Base-by-base conservation (phyloP, 305 asterid genomes). In the Striga hermonthica region DNA sequence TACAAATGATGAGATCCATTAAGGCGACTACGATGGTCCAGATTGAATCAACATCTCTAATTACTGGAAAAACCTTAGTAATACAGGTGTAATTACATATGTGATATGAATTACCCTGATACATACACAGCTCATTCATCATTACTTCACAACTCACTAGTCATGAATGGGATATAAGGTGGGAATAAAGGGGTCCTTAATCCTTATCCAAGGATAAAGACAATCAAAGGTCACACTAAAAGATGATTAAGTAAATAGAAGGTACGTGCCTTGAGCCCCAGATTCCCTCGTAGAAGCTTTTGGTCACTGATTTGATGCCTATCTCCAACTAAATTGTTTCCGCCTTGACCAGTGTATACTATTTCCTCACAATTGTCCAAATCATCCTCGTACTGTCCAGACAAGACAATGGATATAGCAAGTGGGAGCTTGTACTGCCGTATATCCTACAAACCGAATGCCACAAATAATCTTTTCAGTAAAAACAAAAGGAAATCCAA, bases 301-400 rank as follows among this genome's bases (percentile, higher is more conserved):
- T 92, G 98, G 78, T 92, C 89, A 16, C 72, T 64, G 7, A 83
- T 68, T 67, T 92, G 98, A 28, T 85, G 90, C 66, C 83, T 87
- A 53, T 87, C 58, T 13, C 98, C 98, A 28, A 83, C 83, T 66
- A 92, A 78, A 74, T 89, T 72, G 67, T 92, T 86, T 5, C 98
- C 98, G 36, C 98, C 98, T 80, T 92, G 97, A 61, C 98, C 98
- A 7, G 98, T 92, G 72, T 92, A 92, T n/a, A 87, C 86, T 52
- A 92, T 72, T 10, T 87, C 96, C 47, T 89, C 90, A 15, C 76
- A 76, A 40, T 92, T 89, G 74, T 92, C 98, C 35, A 84, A 70
- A 72, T 92, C 93, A 36, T 92, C 98, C 71, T 92, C 98, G 52
- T 92, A 92, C 65, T 89, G 95, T 39, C 98, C 98, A 3, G 97